Evolutionary conservation across 495 filamentous ascomycete genomes (phyloP).

Genomic region (Clohesyomyces aquaticus): DNA sequence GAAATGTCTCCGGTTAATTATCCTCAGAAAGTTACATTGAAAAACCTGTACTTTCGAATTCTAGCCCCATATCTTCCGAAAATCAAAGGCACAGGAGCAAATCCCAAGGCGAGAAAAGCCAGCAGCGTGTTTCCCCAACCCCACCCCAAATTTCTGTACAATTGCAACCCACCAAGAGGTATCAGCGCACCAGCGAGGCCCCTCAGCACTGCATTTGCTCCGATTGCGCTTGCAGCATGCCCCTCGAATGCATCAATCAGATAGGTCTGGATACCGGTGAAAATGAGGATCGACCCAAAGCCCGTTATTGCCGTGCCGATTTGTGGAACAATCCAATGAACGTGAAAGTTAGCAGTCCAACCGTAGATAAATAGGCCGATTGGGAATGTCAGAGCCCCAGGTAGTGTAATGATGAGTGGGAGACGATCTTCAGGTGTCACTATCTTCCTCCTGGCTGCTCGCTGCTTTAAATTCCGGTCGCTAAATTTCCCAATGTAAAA

Average conservation of each 20-base stretch:
- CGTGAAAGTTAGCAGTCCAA: conserved; percentile 39
- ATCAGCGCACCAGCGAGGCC: conserved; percentile 42
- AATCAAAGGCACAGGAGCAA: conserved; percentile 41
- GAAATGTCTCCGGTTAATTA: too few species aligned
- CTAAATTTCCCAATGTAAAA: neutral
- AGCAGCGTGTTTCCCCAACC: conserved; percentile 47
- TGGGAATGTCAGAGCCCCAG: conserved; percentile 38
- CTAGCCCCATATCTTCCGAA: conserved; percentile 44
- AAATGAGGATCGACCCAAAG: conserved; percentile 36
- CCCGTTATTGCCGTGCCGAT: conserved; percentile 43
- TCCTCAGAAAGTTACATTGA: too few species aligned
- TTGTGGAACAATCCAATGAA: conserved; percentile 45
- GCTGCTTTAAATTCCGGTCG: neutral
- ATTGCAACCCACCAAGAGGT: conserved; percentile 41
- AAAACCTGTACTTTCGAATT: conserved; percentile 29
- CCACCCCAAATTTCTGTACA: conserved; percentile 43
- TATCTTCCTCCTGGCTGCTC: neutral
- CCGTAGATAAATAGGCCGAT: conserved; percentile 48
- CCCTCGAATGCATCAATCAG: conserved; percentile 42
- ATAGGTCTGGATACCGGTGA: conserved; percentile 44
- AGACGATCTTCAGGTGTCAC: neutral
- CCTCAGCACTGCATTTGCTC: conserved; percentile 44
- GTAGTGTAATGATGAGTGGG: conserved; percentile 26
- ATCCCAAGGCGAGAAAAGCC: conserved; percentile 41
- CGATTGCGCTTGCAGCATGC: conserved; percentile 44